These are phyloP conservation scores for Rhizopogon vulgaris DNA, from an alignment of 768 basidiomycete species.

Conservation along the genomic window DNA sequence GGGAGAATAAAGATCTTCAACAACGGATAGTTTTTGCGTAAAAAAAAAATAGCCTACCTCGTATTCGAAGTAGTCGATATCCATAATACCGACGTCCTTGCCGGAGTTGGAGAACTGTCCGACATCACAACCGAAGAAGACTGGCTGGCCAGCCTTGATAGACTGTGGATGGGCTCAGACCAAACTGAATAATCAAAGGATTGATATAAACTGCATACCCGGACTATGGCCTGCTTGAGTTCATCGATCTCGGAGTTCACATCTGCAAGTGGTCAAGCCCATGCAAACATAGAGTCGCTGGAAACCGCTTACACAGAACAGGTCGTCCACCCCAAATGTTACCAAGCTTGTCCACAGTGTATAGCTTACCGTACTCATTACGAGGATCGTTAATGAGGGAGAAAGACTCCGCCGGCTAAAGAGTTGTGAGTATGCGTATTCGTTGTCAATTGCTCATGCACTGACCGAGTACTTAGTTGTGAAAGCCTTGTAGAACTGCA, in stretches of 20 bases:
- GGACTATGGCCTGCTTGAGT: conserved; percentile 78
- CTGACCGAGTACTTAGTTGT: conserved; percentile 50
- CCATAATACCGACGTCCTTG: conserved; percentile 71
- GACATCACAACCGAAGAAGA: conserved; percentile 97
- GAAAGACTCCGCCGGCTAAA: conserved; percentile 68
- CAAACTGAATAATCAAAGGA: neutral
- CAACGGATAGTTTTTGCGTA: neutral
- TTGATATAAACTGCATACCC: conserved; percentile 29
- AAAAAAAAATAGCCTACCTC: conserved; percentile 40
- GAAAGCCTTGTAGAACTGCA: conserved; percentile 72
- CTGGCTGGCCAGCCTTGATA: conserved; percentile 82
- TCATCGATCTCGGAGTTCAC: conserved; percentile 83
- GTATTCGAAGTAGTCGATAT: conserved; percentile 74
- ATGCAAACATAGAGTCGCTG: neutral
- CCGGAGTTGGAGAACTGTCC: conserved; percentile 72
- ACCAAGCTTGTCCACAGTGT: conserved; percentile 89
- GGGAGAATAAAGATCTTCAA: neutral
- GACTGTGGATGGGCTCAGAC: conserved; percentile 28
- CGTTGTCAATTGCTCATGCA: conserved; percentile 5
- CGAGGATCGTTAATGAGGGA: conserved; percentile 95
- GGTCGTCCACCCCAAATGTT: conserved; percentile 87
- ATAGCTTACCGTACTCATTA: conserved; percentile 74
- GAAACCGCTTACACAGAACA: conserved; percentile 62
- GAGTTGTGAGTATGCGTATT: conserved; percentile 1
- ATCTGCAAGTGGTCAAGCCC: conserved; percentile 38